phyloP scores from a whole-genome alignment of 345 rosid species.

The Citrus medica region DNA sequence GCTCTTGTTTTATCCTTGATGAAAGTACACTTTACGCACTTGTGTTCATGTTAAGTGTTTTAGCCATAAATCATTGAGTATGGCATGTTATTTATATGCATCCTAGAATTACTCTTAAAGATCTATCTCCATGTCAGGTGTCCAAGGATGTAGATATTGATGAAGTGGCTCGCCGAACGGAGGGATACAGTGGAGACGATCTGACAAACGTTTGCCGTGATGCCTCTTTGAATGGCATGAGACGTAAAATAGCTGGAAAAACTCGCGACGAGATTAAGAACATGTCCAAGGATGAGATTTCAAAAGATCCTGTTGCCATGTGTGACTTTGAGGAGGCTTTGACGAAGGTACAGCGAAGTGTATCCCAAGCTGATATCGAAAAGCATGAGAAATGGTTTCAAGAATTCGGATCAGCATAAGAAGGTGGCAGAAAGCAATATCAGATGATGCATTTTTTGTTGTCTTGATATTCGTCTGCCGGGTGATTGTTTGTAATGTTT shows the following conservation, averaged over 20 bases:
- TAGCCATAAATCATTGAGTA: neutral
- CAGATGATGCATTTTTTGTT: neutral
- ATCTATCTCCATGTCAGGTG: conserved; percentile 43
- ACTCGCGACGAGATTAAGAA: conserved; percentile 97
- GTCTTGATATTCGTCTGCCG: neutral
- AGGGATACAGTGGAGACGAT: conserved; percentile 99
- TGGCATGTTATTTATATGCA: neutral
- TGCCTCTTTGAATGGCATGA: conserved; percentile 98
- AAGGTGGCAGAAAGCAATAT: neutral
- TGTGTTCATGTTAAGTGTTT: neutral
- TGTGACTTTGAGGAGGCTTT: conserved; percentile 99
- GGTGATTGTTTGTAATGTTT: neutral
- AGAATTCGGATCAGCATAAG: conserved; percentile 92
- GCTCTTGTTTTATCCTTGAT: neutral
- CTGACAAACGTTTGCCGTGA: conserved; percentile 96
- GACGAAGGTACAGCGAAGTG: conserved; percentile 90
- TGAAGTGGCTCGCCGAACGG: conserved; percentile 85
- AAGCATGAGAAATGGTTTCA: conserved; percentile 96
- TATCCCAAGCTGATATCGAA: conserved; percentile 85
- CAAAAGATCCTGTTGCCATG: conserved; percentile 97
- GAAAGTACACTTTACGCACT: neutral
- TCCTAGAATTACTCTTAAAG: neutral
- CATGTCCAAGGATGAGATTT: conserved; percentile 97
- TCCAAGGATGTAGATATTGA: conserved; percentile 86
- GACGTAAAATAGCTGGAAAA: conserved; percentile 98